phyloP scores from a whole-genome alignment of 2,329 filamentous ascomycete species.

The Epichloe amarillans region DNA sequence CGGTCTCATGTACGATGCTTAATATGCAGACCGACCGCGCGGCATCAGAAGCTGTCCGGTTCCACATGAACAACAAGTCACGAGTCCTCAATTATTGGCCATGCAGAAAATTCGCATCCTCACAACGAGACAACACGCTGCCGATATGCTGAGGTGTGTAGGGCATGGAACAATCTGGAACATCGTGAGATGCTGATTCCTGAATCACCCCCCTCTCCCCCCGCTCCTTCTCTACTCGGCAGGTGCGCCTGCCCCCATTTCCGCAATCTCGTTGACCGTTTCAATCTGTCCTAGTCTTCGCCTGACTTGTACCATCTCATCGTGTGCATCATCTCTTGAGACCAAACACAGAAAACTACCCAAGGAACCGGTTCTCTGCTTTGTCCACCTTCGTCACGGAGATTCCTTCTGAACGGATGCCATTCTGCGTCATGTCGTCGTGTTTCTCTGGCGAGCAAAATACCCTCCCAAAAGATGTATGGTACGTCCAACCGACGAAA shows the following conservation, averaged over 20 bases:
- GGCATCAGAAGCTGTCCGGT: no score
- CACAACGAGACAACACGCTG: no score
- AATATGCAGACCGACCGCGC: no score
- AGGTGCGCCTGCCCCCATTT: background rate
- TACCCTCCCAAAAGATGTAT: no score
- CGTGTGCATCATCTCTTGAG: background rate
- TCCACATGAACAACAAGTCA: no score
- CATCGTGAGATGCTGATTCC: background rate
- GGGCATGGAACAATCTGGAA: background rate
- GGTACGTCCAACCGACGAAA: background rate
- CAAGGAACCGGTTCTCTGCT: background rate
- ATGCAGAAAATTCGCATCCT: no score
- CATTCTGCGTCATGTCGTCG: background rate
- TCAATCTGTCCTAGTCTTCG: background rate
- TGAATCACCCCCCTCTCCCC: background rate
- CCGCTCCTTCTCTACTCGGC: background rate
- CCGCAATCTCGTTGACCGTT: background rate
- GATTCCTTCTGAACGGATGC: background rate
- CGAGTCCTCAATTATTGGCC: no score
- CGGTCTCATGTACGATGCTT: no score
- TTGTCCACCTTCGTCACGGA: background rate
- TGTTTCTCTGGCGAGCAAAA: no score
- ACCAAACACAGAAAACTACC: background rate
- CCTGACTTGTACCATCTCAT: background rate
- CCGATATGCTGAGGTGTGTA: background rate